Percentiles rank a stretch among this genome's conserved stretches.
phyloP scores from a whole-genome alignment of 441 rosid species.

The Euphorbia schlechtendalii region DNA sequence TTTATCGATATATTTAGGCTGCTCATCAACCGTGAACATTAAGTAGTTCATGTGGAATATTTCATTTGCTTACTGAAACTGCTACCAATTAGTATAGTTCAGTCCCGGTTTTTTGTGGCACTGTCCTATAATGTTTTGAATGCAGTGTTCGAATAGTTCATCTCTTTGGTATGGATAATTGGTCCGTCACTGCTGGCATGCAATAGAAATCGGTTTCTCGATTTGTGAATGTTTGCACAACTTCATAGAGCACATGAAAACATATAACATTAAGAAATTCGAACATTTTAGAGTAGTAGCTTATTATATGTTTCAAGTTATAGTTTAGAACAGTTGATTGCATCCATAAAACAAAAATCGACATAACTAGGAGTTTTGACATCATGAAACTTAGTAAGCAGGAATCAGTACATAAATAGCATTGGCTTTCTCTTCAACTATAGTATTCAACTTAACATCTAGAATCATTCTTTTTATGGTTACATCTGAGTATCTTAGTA shows the following conservation, averaged over 20 bases:
- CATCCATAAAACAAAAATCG: background rate
- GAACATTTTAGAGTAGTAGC: background rate
- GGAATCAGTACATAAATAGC: background rate
- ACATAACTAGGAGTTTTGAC: background rate
- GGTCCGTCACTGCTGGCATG: background rate
- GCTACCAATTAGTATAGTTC: background rate
- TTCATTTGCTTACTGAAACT: conserved; percentile 6
- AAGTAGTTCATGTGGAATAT: background rate
- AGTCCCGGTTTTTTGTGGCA: background rate
- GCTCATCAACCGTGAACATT: background rate
- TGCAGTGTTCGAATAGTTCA: background rate
- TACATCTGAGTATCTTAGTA: background rate
- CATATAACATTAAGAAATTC: background rate
- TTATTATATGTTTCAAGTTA: background rate
- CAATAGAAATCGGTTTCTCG: background rate
- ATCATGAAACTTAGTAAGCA: background rate
- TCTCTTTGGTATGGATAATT: background rate
- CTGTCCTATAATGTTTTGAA: background rate
- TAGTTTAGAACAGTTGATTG: background rate
- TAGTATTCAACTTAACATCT: background rate
- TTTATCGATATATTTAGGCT: background rate
- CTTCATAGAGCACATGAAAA: background rate
- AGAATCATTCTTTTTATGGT: background rate
- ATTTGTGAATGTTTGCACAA: background rate
- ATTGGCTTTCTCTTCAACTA: background rate